Evolutionary conservation across 1,284 basidiomycete species (phyloP), one percentile per base, ranked within the genome.

Genomic region (Schizophyllum commune): DNA sequence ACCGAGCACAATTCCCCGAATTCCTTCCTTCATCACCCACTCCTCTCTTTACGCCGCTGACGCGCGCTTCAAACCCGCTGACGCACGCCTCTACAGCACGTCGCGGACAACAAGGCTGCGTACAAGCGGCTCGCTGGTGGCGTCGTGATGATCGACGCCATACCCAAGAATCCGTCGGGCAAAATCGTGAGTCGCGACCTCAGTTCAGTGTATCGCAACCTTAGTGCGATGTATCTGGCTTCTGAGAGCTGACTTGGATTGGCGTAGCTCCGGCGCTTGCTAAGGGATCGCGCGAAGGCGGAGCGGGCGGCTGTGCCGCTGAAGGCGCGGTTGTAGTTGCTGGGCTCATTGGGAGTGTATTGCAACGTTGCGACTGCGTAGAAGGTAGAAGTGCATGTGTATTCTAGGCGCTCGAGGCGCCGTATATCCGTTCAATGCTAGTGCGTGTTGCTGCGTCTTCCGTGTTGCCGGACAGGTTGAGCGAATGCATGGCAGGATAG

Each of bases 151-250:
- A 75, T 89, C 27, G 82, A 89, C 55, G 73, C 68, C 0, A 83
- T 92, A 58, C 89, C 89, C 4, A 91, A 86, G 77, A 89, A 85
- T 66, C 84, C 88, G 6, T 86, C 84, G 53, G 88, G 88, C 33
- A 89, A 89, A 70, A 77, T 89, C 55, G 78, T 81, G 56, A 66
- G 77, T 67, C 53, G 11, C 17, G 8, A 9, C 17, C 39, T 47
- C 39, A 47, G 13, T 47, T 47, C 4, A 4, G 8, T 47, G 9
- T 47, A 11, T 11, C 53, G 11, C 17, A 17, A 9, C 17, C 39
- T 47, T 8, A 47, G 13, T 47, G 3, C 4, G 2, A 17, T 47
- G 9, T 47, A 11, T 11, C n/a, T n/a, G n/a, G n/a, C n/a, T n/a
- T n/a, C 39, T 47, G 39, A 3, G 8, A 4, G 39, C 39, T 47